A percentile compares a stretch with the other conserved stretches of the same genome.
phyloP scores from a whole-genome alignment of 139 green algal species.

The Deuterostichococcus epilithicus region DNA sequence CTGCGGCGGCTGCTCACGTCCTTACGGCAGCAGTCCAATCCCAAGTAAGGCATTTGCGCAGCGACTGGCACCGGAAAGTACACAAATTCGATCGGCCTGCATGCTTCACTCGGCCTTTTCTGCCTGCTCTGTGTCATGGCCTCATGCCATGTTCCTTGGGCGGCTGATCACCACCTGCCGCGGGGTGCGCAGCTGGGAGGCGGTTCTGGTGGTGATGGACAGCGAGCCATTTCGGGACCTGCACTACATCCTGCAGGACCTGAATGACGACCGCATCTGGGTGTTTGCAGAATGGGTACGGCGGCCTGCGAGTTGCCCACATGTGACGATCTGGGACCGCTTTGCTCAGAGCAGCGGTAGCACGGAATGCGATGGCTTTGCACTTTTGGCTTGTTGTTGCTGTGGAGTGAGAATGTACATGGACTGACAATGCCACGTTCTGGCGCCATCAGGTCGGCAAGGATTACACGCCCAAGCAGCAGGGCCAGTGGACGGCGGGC shows the following conservation, averaged over 20 bases:
- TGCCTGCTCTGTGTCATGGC: background rate
- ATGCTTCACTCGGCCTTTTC: background rate
- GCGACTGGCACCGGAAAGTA: background rate
- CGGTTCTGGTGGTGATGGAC: constrained; percentile 68
- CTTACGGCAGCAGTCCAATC: constrained; percentile 41
- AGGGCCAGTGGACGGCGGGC: constrained; percentile 42
- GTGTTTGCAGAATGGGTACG: constrained; percentile 75
- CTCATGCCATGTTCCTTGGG: no score
- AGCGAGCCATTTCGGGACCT: constrained; percentile 63
- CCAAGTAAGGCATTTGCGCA: constrained; percentile 23
- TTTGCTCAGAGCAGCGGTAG: background rate
- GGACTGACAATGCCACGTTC: background rate
- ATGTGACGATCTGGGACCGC: background rate
- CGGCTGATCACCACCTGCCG: background rate
- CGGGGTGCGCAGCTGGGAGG: constrained; percentile 59
- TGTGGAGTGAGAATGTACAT: background rate
- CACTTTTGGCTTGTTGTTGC: background rate
- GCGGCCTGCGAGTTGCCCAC: background rate
- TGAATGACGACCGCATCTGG: constrained; percentile 56
- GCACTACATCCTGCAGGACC: constrained; percentile 50
- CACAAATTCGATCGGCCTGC: background rate
- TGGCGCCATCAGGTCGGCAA: constrained; percentile 32
- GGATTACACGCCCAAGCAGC: constrained; percentile 29
- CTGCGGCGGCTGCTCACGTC: constrained; percentile 48
- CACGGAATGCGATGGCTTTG: no score